phyloP scores from a whole-genome alignment of 306 rosid genomes.

The Medicago lupulina region DNA sequence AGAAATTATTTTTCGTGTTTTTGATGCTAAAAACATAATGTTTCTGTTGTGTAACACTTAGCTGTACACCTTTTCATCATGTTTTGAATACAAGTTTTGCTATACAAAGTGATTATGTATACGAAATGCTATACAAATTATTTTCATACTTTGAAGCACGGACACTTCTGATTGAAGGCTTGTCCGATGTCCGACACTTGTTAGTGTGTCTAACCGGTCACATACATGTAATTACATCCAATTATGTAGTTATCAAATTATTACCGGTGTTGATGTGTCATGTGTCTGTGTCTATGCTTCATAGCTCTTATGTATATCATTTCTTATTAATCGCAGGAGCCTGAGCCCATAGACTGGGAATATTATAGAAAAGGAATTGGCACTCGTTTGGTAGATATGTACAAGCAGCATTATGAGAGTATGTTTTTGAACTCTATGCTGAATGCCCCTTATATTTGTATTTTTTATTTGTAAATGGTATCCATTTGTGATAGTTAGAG shows the following conservation, averaged over 20 bases:
- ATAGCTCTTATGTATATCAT: not conserved
- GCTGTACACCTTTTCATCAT: not conserved
- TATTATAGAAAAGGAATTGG: conserved; percentile 96
- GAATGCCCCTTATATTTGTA: conserved; percentile 1
- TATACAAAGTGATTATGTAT: not conserved
- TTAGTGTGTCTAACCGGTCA: too few relatives aligned
- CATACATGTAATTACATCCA: too few relatives aligned
- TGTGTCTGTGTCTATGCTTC: too few relatives aligned
- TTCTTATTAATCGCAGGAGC: conserved; percentile 72
- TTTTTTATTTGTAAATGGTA: not conserved
- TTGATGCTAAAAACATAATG: not conserved
- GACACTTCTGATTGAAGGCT: too few relatives aligned
- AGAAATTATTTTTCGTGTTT: not conserved
- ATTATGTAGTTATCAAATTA: too few relatives aligned
- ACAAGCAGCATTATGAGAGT: conserved; percentile 96
- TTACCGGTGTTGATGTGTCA: too few relatives aligned
- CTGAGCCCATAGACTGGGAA: conserved; percentile 98
- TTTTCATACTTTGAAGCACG: too few relatives aligned
- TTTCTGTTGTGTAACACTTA: not conserved
- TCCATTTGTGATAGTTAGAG: not conserved
- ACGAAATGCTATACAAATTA: too few relatives aligned
- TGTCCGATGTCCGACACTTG: too few relatives aligned
- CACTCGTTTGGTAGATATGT: conserved; percentile 93
- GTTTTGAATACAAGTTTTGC: conserved; percentile 5
- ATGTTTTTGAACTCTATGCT: conserved; percentile 46